phyloP scores from a whole-genome alignment of 1,284 basidiomycete species.

The Papiliotrema laurentii region DNA sequence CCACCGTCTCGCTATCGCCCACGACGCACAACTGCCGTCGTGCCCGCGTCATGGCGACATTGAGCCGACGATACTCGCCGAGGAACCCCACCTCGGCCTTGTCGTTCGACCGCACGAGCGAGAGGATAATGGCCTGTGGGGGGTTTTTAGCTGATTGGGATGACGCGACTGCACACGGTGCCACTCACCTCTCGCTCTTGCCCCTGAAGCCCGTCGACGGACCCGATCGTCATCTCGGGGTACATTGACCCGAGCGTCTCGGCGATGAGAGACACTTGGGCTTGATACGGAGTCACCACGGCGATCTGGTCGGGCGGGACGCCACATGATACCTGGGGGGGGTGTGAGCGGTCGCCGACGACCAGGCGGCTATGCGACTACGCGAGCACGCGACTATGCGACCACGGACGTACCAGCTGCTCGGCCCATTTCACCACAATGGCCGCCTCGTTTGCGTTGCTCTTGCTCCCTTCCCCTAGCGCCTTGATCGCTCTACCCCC shows the following conservation, averaged over 20 bases:
- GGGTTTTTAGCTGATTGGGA: neutral
- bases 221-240: constrained; percentile 75
- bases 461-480: constrained; percentile 75
- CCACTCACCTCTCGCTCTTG: constrained; percentile 57
- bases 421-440: constrained; percentile 78
- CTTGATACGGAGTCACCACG: constrained; percentile 92
- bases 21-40: constrained; percentile 84
- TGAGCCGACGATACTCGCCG: constrained; percentile 81
- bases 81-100: constrained; percentile 87
- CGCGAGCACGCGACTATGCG: neutral
- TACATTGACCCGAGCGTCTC: constrained; percentile 68
- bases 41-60: constrained; percentile 93
- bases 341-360: neutral
- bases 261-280: constrained; percentile 76
- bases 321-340: constrained; percentile 66
- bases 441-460: constrained; percentile 87
- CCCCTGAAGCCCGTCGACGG: constrained; percentile 90
- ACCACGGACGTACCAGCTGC: constrained; percentile 59
- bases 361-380: neutral
- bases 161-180: neutral
- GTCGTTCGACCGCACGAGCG: constrained; percentile 76
- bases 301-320: constrained; percentile 73
- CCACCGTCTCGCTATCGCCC: constrained; percentile 83
- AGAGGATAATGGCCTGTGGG: constrained; percentile 75
- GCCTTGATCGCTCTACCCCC: constrained; percentile 44